Evolutionary conservation across 352 stramenopile species (phyloP).

Genomic region (Pythium periplocum): DNA sequence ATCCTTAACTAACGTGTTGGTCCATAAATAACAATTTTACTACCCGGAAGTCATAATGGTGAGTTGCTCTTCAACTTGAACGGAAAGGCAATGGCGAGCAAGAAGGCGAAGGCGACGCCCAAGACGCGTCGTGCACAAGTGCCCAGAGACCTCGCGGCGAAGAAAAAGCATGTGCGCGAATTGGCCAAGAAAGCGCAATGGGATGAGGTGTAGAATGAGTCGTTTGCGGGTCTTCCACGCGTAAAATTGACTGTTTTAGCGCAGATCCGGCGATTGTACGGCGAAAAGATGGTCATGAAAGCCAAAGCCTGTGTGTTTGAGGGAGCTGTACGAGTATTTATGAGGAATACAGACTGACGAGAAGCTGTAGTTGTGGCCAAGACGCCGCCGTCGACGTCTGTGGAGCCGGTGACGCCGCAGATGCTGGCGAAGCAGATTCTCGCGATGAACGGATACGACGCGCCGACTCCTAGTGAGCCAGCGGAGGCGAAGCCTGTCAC

Average conservation of each 20-base stretch:
- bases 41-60: no score
- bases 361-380: no score
- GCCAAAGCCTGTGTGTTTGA: conserved; percentile 49
- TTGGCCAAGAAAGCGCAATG: conserved; percentile 43
- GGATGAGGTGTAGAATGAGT: conserved; percentile 31
- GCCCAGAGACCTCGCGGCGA: conserved; percentile 31
- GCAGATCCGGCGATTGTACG: conserved; percentile 61
- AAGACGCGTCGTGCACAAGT: conserved; percentile 5
- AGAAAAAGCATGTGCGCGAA: conserved; percentile 77
- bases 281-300: conserved; percentile 64
- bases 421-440: conserved; percentile 60
- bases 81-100: conserved; percentile 4
- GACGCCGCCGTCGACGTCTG: neutral
- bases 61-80: conserved; percentile 7
- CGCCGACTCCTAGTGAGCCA: neutral
- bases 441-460: conserved; percentile 49
- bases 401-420: conserved; percentile 45
- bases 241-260: neutral
- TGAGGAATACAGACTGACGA: neutral
- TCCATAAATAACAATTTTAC: conserved; percentile 6
- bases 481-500: no score
- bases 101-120: conserved; percentile 21
- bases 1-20: no score
- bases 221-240: neutral
- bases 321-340: neutral